phyloP scores from a whole-genome alignment of 768 basidiomycete genomes.

The Tricholoma bakamatsutake region DNA sequence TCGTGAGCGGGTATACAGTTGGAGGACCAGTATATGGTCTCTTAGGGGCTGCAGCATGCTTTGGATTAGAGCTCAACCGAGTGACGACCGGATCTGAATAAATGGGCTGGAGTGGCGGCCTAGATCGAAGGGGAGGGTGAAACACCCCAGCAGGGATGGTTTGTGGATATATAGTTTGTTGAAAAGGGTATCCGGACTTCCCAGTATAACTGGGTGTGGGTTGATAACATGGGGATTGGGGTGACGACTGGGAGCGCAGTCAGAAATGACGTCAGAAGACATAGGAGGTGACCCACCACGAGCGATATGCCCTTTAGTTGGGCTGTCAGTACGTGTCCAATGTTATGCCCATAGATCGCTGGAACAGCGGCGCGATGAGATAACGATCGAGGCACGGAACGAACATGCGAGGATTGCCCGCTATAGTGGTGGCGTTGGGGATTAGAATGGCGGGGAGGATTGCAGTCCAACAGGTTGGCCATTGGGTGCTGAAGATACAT shows the following conservation, averaged over 20 bases:
- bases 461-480: not conserved
- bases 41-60: constrained; percentile 1
- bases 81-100: not conserved
- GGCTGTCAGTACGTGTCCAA: not conserved
- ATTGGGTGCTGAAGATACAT: constrained; percentile 6
- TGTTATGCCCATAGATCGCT: not conserved
- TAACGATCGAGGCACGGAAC: not conserved
- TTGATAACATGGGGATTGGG: not conserved
- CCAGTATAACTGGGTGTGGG: not conserved
- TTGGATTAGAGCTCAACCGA: not conserved
- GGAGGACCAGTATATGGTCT: constrained; percentile 5
- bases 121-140: not conserved
- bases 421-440: not conserved
- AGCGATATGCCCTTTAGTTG: not conserved
- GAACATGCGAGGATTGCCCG: not conserved
- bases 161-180: not conserved
- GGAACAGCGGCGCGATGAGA: not conserved
- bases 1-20: constrained; percentile 3
- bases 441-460: not conserved
- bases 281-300: not conserved
- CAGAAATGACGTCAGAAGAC: not conserved
- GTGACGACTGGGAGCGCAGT: not conserved
- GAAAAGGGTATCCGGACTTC: not conserved
- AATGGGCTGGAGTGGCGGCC: not conserved
- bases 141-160: not conserved